Conservation (phyloP, 148 eudicot species). For the Rhododendron simsii region DNA sequence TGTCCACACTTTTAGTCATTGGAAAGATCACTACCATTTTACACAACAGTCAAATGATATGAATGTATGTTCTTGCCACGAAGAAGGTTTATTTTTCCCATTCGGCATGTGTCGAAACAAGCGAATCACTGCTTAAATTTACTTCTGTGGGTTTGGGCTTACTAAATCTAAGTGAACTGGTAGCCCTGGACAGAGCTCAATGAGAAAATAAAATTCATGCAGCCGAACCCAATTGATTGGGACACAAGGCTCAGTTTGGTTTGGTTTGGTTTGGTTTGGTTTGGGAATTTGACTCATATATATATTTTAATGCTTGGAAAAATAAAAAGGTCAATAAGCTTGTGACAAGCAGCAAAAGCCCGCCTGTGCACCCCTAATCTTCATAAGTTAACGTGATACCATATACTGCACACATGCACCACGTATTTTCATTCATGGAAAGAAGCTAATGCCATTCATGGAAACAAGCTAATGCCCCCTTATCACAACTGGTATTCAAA, state of each 20-base stretch:
- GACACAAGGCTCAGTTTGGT: too few relatives aligned
- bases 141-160: background rate
- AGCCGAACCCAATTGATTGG: too few relatives aligned
- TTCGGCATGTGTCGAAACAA: background rate
- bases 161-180: too few relatives aligned
- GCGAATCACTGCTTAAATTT: background rate
- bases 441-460: background rate
- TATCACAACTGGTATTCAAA: background rate
- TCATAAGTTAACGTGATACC: background rate
- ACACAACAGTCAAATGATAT: background rate
- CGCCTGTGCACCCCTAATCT: background rate
- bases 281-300: background rate
- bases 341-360: background rate
- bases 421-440: background rate
- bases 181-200: too few relatives aligned
- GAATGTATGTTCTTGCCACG: background rate
- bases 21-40: background rate
- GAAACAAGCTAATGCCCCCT: background rate
- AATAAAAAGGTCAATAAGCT: background rate
- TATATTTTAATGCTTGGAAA: background rate
- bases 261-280: background rate
- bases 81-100: background rate
- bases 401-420: background rate
- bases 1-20: background rate
- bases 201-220: too few relatives aligned